Evolutionary conservation across 305 asterid species (phyloP).

Genomic region (Salvia sclarea): DNA sequence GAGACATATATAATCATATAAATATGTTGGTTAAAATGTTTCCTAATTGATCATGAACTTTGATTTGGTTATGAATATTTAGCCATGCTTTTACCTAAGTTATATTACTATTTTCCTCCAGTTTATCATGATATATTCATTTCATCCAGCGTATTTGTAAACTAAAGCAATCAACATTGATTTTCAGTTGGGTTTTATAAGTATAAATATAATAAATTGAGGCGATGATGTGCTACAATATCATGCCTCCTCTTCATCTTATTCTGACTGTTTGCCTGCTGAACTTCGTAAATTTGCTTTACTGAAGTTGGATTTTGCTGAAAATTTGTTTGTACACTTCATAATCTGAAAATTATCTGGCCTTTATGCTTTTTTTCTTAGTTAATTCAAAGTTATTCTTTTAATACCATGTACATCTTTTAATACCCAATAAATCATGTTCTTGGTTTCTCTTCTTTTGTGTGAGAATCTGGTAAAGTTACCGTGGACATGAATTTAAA

Average conservation of each 20-base stretch:
- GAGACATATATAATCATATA: background rate
- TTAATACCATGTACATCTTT: background rate
- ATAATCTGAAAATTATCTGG: slow-evolving; percentile 2
- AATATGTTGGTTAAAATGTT: slow-evolving; percentile 10
- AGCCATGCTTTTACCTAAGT: background rate
- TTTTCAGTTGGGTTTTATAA: background rate
- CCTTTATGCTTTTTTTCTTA: background rate
- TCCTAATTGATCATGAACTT: slow-evolving; percentile 11
- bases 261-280: background rate
- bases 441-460: background rate
- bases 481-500: slow-evolving; percentile 8
- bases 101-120: slow-evolving; percentile 1
- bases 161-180: background rate
- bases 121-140: background rate
- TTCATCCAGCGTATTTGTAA: background rate
- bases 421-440: background rate
- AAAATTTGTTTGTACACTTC: slow-evolving; percentile 1
- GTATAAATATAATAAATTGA: background rate
- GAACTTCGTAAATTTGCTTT: background rate
- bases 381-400: slow-evolving; percentile 10
- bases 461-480: slow-evolving; percentile 14
- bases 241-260: background rate
- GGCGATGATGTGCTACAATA: slow-evolving; percentile 9
- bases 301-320: slow-evolving; percentile 26
- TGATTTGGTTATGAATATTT: background rate